phyloP scores from a whole-genome alignment of 169 alveolate genomes.

The Plasmodium chabaudi region DNA sequence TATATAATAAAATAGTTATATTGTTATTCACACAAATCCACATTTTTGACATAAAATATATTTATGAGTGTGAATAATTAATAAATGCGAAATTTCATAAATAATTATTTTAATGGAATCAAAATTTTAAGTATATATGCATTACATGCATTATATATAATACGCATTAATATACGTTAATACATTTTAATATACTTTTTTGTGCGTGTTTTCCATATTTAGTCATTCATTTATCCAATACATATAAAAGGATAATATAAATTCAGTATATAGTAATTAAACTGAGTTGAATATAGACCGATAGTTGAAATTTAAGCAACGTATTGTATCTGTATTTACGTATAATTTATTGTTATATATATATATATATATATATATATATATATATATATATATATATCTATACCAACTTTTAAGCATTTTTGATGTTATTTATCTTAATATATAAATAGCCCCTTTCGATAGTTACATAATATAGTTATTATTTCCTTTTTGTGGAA shows the following conservation, averaged over 20 bases:
- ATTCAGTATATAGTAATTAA: neutral
- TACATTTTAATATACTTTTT: neutral
- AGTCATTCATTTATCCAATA: neutral
- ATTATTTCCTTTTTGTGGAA: too few relatives aligned
- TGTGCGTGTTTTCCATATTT: neutral
- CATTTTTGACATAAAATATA: neutral
- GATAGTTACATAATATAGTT: too few relatives aligned
- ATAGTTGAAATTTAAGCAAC: neutral
- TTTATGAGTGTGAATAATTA: constrained; percentile 7
- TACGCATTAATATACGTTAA: neutral
- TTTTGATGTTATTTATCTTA: too few relatives aligned
- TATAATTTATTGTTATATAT: neutral
- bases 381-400: too few relatives aligned
- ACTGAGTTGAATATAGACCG: neutral
- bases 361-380: neutral
- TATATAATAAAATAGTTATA: too few relatives aligned
- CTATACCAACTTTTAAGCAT: too few relatives aligned
- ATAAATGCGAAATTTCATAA: constrained; percentile 11
- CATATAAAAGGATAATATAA: neutral
- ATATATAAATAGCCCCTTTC: too few relatives aligned
- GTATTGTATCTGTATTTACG: neutral
- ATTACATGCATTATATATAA: too few relatives aligned
- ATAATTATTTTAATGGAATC: neutral
- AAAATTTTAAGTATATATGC: neutral
- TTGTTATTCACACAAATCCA: neutral